phyloP scores from a whole-genome alignment of 768 basidiomycete species.

The Brasilioporus rufonigricans region DNA sequence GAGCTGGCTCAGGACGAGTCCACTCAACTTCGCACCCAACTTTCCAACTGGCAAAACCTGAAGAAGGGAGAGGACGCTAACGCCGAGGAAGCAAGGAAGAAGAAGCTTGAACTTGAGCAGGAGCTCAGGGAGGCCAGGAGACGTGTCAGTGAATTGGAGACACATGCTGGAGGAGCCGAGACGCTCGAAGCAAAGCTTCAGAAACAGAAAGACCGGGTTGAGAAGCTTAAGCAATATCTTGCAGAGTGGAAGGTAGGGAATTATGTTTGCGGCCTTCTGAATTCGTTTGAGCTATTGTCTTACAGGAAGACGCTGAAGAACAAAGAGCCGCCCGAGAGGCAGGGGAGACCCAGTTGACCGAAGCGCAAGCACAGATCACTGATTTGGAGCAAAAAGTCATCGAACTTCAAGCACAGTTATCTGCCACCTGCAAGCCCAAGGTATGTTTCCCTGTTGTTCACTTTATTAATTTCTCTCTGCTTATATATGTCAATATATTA shows the following conservation, averaged over 20 bases:
- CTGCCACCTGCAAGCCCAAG: slow-evolving; percentile 35
- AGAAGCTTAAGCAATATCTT: slow-evolving; percentile 41
- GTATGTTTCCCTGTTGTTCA: neutral
- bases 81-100: slow-evolving; percentile 51
- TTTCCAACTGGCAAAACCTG: slow-evolving; percentile 65
- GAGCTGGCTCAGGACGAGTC: slow-evolving; percentile 58
- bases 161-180: slow-evolving; percentile 21
- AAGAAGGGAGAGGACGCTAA: slow-evolving; percentile 65
- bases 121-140: slow-evolving; percentile 47
- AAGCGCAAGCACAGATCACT: slow-evolving; percentile 28
- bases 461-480: slow-evolving; percentile 17
- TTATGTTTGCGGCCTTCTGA: neutral
- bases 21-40: slow-evolving; percentile 56
- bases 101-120: slow-evolving; percentile 55
- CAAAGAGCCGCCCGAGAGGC: slow-evolving; percentile 38
- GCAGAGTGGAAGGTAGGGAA: slow-evolving; percentile 47
- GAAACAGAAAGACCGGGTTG: slow-evolving; percentile 42
- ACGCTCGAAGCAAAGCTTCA: slow-evolving; percentile 38
- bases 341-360: slow-evolving; percentile 33
- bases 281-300: neutral
- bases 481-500: slow-evolving; percentile 1
- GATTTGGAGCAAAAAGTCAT: slow-evolving; percentile 39
- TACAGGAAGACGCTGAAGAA: slow-evolving; percentile 39
- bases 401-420: slow-evolving; percentile 45
- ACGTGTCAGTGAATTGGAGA: slow-evolving; percentile 30